Conservation (phyloP, 148 eudicot genomes). For the Spergularia marina region DNA sequence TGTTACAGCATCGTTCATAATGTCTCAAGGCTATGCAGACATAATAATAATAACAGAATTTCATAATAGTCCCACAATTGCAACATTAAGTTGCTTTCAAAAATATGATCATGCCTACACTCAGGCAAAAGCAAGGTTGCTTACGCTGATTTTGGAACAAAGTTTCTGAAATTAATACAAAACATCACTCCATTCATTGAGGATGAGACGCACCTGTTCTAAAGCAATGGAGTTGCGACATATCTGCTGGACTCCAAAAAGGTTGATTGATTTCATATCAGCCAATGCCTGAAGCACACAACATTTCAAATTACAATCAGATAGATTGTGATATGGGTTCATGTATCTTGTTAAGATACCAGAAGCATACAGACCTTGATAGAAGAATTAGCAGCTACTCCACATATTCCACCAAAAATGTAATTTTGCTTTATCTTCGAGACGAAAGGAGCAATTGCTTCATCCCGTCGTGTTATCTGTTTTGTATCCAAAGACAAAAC, state of each 20-base stretch:
- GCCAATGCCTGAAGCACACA: conserved; percentile 70
- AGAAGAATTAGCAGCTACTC: conserved; percentile 77
- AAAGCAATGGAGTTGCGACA: conserved; percentile 94
- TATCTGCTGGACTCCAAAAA: conserved; percentile 98
- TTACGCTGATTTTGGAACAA: background rate
- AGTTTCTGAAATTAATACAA: background rate
- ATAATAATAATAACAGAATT: background rate
- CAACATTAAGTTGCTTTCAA: background rate
- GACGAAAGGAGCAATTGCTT: conserved; percentile 88
- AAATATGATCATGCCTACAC: background rate
- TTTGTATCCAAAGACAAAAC: conserved; percentile 22
- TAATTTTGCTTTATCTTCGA: conserved; percentile 73
- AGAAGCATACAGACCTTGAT: conserved; percentile 58
- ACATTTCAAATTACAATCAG: conserved; percentile 15
- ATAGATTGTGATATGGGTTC: conserved; percentile 12
- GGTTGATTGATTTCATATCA: conserved; percentile 83
- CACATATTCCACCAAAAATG: conserved; percentile 94
- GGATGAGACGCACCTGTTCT: conserved; percentile 68
- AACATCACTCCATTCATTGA: conserved; percentile 2
- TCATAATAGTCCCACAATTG: background rate
- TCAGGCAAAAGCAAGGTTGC: conserved; percentile 4
- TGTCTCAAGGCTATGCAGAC: conserved; percentile 1
- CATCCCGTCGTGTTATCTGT: conserved; percentile 94
- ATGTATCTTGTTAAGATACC: conserved; percentile 6
- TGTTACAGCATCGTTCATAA: conserved; percentile 23